Evolutionary conservation across 805 yeast genomes (phyloP).

Genomic region (Yarrowia bubula): DNA sequence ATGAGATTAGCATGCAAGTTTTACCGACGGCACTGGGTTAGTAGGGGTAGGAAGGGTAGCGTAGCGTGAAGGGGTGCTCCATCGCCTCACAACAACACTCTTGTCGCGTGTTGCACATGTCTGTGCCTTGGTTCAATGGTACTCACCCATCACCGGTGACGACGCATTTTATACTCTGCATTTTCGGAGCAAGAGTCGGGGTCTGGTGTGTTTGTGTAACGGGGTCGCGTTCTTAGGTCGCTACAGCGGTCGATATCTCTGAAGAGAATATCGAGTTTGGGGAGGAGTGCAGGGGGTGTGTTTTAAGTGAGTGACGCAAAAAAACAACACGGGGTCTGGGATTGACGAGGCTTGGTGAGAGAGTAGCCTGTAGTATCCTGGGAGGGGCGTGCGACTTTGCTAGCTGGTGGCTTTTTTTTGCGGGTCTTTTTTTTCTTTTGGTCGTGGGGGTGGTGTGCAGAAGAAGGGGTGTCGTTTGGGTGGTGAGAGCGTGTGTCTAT

Average conservation of each 20-base stretch:
- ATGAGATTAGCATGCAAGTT: constrained; percentile 81
- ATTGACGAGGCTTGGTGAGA: not conserved
- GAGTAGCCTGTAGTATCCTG: not conserved
- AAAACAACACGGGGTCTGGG: not conserved
- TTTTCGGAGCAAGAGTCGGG: constrained; percentile 34
- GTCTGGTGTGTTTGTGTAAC: not conserved
- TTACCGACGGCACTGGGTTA: constrained; percentile 77
- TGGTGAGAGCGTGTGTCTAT: constrained; percentile 20
- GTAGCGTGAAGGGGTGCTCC: not conserved
- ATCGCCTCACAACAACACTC: not conserved
- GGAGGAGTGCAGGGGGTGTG: not conserved
- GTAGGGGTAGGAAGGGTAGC: not conserved
- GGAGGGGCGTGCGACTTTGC: not conserved
- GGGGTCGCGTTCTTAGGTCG: not conserved
- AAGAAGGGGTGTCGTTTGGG: constrained; percentile 22
- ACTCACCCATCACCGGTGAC: constrained; percentile 83
- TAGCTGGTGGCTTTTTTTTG: too few relatives aligned
- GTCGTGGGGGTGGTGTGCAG: constrained; percentile 18
- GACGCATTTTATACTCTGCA: constrained; percentile 89
- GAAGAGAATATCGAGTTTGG: not conserved
- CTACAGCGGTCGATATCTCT: not conserved
- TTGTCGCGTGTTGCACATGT: not conserved
- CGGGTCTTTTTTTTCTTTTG: not conserved
- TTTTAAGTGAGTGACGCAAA: not conserved
- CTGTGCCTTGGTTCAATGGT: not conserved